Evolutionary conservation across 108 stramenopile species (phyloP), one percentile per base, ranked within the genome.

Genomic region (Skeletonema marinoi): DNA sequence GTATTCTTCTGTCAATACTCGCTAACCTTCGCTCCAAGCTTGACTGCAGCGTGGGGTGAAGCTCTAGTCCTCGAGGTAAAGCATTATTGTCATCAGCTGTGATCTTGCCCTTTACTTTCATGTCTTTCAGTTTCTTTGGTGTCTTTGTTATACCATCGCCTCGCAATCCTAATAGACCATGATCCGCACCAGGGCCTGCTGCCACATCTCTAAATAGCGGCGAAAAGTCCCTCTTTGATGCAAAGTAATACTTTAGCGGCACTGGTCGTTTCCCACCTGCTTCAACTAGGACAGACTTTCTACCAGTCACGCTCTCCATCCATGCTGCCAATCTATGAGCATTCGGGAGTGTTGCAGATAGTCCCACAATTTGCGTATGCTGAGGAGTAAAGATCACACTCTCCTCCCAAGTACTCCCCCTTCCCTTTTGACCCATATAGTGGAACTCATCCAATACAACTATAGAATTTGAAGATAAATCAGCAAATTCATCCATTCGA

Each of bases 381-480:
- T 72, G 21, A 9, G 98, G 97, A 36, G 89, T 93, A 36, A 85
- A 87, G 68, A 98, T 97, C 39, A 98, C 87, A 56, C 86, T 87
- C 72, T 98, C 98, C 70, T 98, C 98, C 98, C 98, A 98, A 35
- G 97, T 94, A 21, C 94, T 93, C 9, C 98, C 98, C 32, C 98
- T 74, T 48, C 96, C 93, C 54, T 87, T 89, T 62, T 93, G 89
- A 68, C 96, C 96, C 94, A 98, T 97, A 87, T 97, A 98, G 85
- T 98, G 98, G 73, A 98, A 97, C 77, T 98, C 98, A 70, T 98
- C 98, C 73, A 98, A 85, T 25, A 97, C 95, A 12, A 96, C 96
- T 21, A 94, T 92, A 13, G 89, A 88, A 64, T 93, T 91, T 31
- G 88, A 85, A 14, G 72, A 56, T 13, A 97, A 77, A 38, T 95